A percentile compares a stretch with the other conserved stretches of the same genome.
Evolutionary conservation across 2,329 filamentous ascomycete species (phyloP).

Genomic region (Pyrenophora seminiperda): DNA sequence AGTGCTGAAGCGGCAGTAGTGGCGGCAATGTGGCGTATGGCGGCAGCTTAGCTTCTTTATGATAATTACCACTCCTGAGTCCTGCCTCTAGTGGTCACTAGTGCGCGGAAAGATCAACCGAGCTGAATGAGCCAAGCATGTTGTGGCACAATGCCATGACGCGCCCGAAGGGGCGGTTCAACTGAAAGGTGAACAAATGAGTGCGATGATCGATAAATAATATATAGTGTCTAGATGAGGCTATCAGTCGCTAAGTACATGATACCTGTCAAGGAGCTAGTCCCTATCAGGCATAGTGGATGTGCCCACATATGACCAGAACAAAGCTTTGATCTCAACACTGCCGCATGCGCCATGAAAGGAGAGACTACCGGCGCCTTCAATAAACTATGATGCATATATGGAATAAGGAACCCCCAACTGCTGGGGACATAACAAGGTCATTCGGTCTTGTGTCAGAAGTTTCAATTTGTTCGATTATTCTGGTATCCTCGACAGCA

Average conservation of each 20-base stretch:
- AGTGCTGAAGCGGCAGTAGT: too few species aligned
- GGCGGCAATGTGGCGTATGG: too few species aligned
- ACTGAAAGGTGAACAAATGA: too few species aligned
- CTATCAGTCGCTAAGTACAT: too few species aligned
- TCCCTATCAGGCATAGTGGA: too few species aligned
- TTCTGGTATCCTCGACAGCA: background rate
- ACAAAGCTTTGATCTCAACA: background rate
- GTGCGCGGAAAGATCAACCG: background rate
- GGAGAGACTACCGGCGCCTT: background rate
- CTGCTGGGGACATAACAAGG: background rate
- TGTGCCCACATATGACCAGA: too few species aligned
- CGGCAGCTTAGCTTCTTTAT: background rate
- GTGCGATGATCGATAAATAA: too few species aligned
- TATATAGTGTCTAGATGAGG: too few species aligned
- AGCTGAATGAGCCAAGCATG: background rate
- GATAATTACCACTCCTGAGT: background rate
- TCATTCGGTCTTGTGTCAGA: background rate
- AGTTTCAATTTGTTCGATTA: background rate
- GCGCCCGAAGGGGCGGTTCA: too few species aligned
- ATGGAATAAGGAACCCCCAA: background rate
- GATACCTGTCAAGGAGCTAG: too few species aligned
- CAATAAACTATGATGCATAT: background rate
- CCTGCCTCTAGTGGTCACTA: background rate
- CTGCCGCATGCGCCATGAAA: background rate
- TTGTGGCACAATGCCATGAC: too few species aligned